A percentile compares a stretch with the other conserved stretches of the same genome.
phyloP scores from a whole-genome alignment of 345 rosid species.

The Sisymbrium altissimum region DNA sequence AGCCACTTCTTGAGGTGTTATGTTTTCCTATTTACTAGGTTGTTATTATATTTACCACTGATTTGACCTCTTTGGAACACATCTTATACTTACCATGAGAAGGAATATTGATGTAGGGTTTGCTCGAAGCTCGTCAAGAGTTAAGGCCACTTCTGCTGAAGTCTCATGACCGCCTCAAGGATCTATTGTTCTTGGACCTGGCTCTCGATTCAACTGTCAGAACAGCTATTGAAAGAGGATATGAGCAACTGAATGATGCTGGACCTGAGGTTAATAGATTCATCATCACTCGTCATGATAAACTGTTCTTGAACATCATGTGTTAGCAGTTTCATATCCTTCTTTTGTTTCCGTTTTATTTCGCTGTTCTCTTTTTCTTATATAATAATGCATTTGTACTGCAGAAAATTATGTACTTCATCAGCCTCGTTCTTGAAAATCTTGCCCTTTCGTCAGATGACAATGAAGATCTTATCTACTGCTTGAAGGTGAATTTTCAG shows the following conservation, averaged over 20 bases:
- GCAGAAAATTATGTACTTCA: conserved; percentile 87
- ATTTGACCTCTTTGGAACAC: not conserved
- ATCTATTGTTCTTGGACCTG: conserved; percentile 83
- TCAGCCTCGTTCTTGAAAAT: conserved; percentile 81
- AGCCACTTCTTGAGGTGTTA: conserved; percentile 82
- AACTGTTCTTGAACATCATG: not conserved
- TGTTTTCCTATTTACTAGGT: not conserved
- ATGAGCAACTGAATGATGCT: conserved; percentile 71
- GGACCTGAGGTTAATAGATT: conserved; percentile 70
- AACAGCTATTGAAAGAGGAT: conserved; percentile 94
- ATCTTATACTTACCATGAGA: conserved; percentile 1
- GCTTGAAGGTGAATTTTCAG: conserved; percentile 69
- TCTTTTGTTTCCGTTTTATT: not conserved
- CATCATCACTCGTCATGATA: conserved; percentile 1
- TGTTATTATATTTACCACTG: not conserved
- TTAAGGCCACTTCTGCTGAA: conserved; percentile 66
- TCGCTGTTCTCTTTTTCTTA: conserved; percentile 19
- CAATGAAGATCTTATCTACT: conserved; percentile 86
- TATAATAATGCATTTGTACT: conserved; percentile 8
- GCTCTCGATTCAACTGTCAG: conserved; percentile 96
- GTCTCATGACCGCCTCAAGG: conserved; percentile 80
- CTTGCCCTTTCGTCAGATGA: conserved; percentile 89
- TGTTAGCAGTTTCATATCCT: not conserved
- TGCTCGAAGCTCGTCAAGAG: conserved; percentile 98
- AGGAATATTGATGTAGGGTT: conserved; percentile 51